A percentile compares a stretch with the other conserved stretches of the same genome.
These are phyloP conservation scores for Colletotrichum sp. DNA, from an alignment of 2,329 filamentous ascomycete genomes.

Conservation along the genomic window DNA sequence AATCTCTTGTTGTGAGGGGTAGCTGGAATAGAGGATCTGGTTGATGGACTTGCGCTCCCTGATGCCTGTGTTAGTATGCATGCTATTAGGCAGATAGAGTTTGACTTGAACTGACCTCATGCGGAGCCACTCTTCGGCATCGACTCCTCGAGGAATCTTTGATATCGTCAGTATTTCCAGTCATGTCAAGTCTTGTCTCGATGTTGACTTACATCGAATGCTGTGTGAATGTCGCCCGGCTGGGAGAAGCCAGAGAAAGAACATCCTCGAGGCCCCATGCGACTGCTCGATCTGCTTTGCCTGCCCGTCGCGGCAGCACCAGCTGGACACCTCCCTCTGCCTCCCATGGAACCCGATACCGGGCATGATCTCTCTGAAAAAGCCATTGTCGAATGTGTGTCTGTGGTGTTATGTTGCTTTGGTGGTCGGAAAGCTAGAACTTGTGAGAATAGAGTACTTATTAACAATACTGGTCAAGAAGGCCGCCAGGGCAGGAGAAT, in stretches of 20 bases:
- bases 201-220: constrained; percentile 37
- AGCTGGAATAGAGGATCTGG: constrained; percentile 50
- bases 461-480: neutral
- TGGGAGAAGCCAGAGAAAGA: constrained; percentile 35
- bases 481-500: neutral
- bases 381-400: constrained; percentile 13
- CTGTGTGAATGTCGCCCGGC: constrained; percentile 32
- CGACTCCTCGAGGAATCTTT: constrained; percentile 50
- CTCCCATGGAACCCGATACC: constrained; percentile 31
- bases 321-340: constrained; percentile 27
- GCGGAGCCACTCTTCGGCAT: constrained; percentile 50
- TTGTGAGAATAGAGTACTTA: neutral
- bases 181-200: neutral
- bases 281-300: constrained; percentile 14
- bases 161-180: neutral
- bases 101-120: constrained; percentile 34
- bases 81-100: constrained; percentile 6
- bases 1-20: constrained; percentile 45
- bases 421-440: neutral
- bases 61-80: neutral
- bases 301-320: constrained; percentile 14
- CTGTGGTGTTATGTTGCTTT: neutral
- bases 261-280: constrained; percentile 35
- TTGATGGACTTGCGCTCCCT: constrained; percentile 53
- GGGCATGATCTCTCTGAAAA: constrained; percentile 35